Base-by-base conservation (phyloP, 441 rosid genomes). In the Corymbia calophylla region DNA sequence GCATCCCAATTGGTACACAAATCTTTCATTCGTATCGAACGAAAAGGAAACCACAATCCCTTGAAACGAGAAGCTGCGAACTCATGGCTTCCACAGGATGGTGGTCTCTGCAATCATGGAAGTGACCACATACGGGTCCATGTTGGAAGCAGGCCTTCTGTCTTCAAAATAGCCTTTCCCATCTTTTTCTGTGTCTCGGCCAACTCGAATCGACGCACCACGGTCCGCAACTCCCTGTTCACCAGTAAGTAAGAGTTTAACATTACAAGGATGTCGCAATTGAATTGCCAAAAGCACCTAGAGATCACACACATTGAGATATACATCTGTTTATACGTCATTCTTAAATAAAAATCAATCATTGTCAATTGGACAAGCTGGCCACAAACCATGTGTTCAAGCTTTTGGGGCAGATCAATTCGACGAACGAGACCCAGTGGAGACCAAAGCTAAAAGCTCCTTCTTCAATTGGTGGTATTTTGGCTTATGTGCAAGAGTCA, bases 21-120 rank as follows among this genome's bases (percentile, higher is more conserved):
- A 77, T 77, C 85, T 44, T 77, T 44, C 85, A 51, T 77, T 44
- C 9, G 85, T 44, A 44, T 44, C n/a, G 32, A 53, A 86, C 29
- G n/a, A 18, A 1, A 54, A 56, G n/a, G 66, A 55, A 55, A 86
- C 11, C 88, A 8, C 66, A 39, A 54, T 35, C 31, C 55, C 66
- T 21, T 32, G 29, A 60, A 47, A 17, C 29, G 68, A 86, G 49
- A 21, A 86, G 49, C 66, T 19, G 53, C 58, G 32, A 64, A 53
- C 62, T 95, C 89, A 94, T 91, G 97, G 97, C 11, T 92, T 93
- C 95, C 94, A 92, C 66, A 95, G 92, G 92, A 95, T 81, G 85
- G 97, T 95, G 90, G 96, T 95, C 88, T 95, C 96, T 14, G 96
- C 97, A 87, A 95, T 93, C 97, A 94, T 95, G 87, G 97, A 95